These are phyloP conservation scores for Mycena amicta DNA, from an alignment of 768 basidiomycete genomes.

Conservation along the genomic window DNA sequence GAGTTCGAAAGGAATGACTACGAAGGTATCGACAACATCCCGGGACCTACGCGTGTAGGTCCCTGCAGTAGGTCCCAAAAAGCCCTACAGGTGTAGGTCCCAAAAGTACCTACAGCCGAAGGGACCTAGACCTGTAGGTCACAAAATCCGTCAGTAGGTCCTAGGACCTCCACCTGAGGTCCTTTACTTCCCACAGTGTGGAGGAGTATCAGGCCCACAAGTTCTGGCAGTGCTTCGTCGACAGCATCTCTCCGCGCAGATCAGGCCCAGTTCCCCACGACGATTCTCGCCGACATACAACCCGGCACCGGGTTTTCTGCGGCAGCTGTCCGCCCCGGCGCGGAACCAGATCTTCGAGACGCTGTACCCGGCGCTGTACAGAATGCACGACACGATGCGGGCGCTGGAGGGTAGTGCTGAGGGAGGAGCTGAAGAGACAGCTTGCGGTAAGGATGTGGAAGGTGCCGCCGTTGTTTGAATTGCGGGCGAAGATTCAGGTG, in stretches of 20 bases:
- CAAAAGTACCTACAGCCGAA: too few relatives aligned
- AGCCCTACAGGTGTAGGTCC: too few relatives aligned
- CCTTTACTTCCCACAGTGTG: too few relatives aligned
- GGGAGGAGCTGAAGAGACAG: slow-evolving; percentile 36
- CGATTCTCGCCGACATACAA: slow-evolving; percentile 26
- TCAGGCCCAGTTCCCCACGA: slow-evolving; percentile 43
- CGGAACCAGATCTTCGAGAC: slow-evolving; percentile 36
- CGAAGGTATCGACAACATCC: too few relatives aligned
- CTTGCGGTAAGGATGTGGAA: slow-evolving; percentile 28
- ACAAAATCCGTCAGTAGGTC: too few relatives aligned
- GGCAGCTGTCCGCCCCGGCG: slow-evolving; percentile 38
- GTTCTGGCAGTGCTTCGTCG: not conserved
- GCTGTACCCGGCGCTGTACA: slow-evolving; percentile 35
- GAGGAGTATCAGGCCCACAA: slow-evolving; percentile 30
- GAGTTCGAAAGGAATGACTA: too few relatives aligned
- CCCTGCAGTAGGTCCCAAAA: too few relatives aligned
- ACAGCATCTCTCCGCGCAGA: slow-evolving; percentile 36
- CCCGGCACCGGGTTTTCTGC: slow-evolving; percentile 34
- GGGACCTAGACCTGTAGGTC: too few relatives aligned
- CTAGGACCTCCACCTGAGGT: too few relatives aligned
- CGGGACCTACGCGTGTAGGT: too few relatives aligned
- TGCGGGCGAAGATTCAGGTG: too few relatives aligned
- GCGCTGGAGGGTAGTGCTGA: slow-evolving; percentile 38
- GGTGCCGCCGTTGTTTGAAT: slow-evolving; percentile 20
- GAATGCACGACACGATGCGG: slow-evolving; percentile 41